Conservation (phyloP, 2,329 filamentous ascomycete species). For the Epichloe amarillans region DNA sequence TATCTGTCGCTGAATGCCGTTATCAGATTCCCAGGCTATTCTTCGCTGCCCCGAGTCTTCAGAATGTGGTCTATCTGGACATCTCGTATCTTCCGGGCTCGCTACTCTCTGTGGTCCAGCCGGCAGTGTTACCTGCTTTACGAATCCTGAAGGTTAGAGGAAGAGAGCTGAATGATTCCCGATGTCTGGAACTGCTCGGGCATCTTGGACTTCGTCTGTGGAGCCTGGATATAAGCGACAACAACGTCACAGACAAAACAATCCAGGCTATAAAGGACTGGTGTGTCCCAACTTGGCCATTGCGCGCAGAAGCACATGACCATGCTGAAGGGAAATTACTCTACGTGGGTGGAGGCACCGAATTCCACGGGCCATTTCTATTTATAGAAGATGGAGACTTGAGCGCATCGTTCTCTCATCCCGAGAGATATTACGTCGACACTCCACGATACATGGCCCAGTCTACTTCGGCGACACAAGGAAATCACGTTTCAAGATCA, state of each 20-base stretch:
- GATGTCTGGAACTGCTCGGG: conserved; percentile 15
- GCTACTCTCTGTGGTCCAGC: conserved; percentile 21
- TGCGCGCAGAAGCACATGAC: conserved; percentile 26
- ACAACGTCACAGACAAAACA: conserved; percentile 34
- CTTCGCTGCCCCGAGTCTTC: conserved; percentile 24
- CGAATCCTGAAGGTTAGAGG: conserved; percentile 37
- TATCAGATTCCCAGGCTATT: conserved; percentile 26
- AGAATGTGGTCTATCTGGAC: conserved; percentile 37
- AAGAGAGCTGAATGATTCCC: conserved; percentile 31
- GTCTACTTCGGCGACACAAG: neutral
- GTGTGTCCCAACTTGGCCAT: conserved; percentile 19
- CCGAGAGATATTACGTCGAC: conserved; percentile 34
- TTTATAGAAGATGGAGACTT: conserved; percentile 33
- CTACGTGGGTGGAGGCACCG: conserved; percentile 15
- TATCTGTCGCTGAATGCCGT: conserved; percentile 32
- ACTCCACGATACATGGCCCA: conserved; percentile 23
- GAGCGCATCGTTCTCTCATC: conserved; percentile 31
- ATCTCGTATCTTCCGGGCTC: conserved; percentile 36
- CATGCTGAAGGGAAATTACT: conserved; percentile 33
- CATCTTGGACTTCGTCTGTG: conserved; percentile 32
- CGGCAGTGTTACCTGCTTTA: conserved; percentile 29
- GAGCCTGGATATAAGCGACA: conserved; percentile 42
- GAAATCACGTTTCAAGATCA: neutral
- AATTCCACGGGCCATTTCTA: conserved; percentile 27
- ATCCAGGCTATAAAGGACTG: conserved; percentile 18